Conservation (phyloP, 768 basidiomycete species). For the Hericium alpestre region DNA sequence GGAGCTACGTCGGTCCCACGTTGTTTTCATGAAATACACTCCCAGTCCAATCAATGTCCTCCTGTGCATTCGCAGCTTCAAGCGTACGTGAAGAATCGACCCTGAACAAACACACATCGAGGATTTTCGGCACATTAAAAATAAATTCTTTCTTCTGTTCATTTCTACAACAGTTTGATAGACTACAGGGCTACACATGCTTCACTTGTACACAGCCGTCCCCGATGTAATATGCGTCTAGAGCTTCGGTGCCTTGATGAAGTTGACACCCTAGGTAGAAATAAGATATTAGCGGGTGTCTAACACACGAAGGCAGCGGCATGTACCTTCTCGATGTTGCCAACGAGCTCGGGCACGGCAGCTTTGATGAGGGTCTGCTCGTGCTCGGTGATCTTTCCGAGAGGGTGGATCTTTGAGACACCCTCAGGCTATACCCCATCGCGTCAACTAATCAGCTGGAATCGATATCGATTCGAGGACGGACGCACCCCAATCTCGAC, state of each 20-base stretch:
- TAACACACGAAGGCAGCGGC: neutral
- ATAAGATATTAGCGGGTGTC: neutral
- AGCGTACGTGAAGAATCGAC: too few relatives aligned
- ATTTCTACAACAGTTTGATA: too few relatives aligned
- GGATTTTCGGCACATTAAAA: too few relatives aligned
- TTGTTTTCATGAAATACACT: too few relatives aligned
- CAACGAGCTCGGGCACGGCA: constrained; percentile 68
- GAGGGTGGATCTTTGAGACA: constrained; percentile 69
- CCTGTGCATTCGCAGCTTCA: too few relatives aligned
- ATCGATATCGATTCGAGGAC: neutral
- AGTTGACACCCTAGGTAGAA: neutral
- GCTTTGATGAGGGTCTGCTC: constrained; percentile 73
- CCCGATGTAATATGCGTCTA: neutral
- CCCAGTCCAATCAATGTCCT: too few relatives aligned
- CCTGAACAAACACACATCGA: too few relatives aligned
- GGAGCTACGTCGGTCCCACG: too few relatives aligned
- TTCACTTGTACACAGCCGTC: too few relatives aligned
- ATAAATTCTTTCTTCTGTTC: too few relatives aligned
- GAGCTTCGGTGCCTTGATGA: constrained; percentile 9
- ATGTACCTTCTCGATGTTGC: constrained; percentile 62
- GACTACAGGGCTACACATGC: too few relatives aligned
- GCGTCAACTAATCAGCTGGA: constrained; percentile 1
- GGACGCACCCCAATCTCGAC: constrained; percentile 74
- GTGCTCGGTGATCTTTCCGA: constrained; percentile 61
- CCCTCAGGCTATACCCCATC: constrained; percentile 51